phyloP scores from a whole-genome alignment of 345 rosid genomes.

The Brassica rapa region DNA sequence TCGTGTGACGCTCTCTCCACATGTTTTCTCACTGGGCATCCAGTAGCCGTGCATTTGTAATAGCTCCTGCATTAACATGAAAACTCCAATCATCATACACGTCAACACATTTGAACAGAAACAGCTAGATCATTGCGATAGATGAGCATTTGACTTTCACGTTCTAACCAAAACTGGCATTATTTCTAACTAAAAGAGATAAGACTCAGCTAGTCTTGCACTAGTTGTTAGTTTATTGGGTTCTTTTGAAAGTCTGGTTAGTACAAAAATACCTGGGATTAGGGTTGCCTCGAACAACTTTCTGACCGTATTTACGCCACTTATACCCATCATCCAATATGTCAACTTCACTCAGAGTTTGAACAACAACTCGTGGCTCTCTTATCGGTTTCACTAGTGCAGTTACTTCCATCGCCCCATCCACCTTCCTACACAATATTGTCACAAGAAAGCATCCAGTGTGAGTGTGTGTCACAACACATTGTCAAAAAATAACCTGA shows the following conservation, averaged over 20 bases:
- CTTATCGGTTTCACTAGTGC: constrained; percentile 88
- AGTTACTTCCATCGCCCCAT: constrained; percentile 69
- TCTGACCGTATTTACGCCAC: constrained; percentile 99
- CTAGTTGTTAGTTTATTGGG: too few relatives aligned
- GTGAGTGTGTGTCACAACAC: constrained; percentile 10
- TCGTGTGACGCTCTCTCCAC: constrained; percentile 99
- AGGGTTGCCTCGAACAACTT: constrained; percentile 96
- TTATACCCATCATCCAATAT: constrained; percentile 95
- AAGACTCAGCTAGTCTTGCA: too few relatives aligned
- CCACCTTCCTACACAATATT: constrained; percentile 65
- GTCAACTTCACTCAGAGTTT: constrained; percentile 95
- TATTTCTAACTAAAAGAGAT: too few relatives aligned
- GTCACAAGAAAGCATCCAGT: constrained; percentile 21
- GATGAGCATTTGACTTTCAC: too few relatives aligned
- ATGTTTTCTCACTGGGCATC: constrained; percentile 95
- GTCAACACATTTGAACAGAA: background rate
- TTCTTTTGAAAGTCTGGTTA: background rate
- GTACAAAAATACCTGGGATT: constrained; percentile 76
- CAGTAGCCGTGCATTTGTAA: constrained; percentile 89
- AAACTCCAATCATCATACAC: background rate
- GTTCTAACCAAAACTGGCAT: too few relatives aligned
- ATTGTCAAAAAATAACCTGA: too few relatives aligned
- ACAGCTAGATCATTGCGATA: too few relatives aligned
- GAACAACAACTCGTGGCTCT: constrained; percentile 95
- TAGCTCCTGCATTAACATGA: constrained; percentile 67